phyloP scores from a whole-genome alignment of 1,284 basidiomycete genomes.

The Ganoderma lucidum region DNA sequence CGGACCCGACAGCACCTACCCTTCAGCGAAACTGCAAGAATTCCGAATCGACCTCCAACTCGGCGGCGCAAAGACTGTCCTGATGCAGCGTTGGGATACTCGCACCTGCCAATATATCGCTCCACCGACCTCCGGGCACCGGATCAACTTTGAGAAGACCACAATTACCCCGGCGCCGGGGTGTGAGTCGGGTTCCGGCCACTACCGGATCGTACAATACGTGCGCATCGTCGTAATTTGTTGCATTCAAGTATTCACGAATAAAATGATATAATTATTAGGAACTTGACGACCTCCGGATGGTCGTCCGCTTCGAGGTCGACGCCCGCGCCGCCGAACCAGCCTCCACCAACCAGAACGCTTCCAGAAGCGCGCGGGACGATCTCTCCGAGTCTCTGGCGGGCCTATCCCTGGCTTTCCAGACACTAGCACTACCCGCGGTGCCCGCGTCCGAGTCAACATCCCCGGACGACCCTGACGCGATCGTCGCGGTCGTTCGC shows the following conservation, averaged over 20 bases:
- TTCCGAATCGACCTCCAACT: slow-evolving; percentile 67
- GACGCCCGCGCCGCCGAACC: slow-evolving; percentile 36
- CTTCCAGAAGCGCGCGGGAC: slow-evolving; percentile 4
- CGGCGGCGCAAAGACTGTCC: slow-evolving; percentile 56
- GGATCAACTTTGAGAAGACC: slow-evolving; percentile 57
- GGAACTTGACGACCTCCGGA: slow-evolving; percentile 39
- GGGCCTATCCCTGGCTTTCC: slow-evolving; percentile 9
- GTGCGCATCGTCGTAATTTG: slow-evolving; percentile 42
- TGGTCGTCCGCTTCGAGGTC: slow-evolving; percentile 42
- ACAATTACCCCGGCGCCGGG: slow-evolving; percentile 49
- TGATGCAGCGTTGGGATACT: slow-evolving; percentile 53
- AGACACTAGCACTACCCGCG: background rate
- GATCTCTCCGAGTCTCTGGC: slow-evolving; percentile 16
- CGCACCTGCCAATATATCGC: slow-evolving; percentile 13
- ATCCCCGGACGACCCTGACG: slow-evolving; percentile 9
- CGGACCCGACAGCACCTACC: slow-evolving; percentile 14
- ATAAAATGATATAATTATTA: slow-evolving; percentile 11
- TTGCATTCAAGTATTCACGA: background rate
- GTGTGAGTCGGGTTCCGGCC: slow-evolving; percentile 51
- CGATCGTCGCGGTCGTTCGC: slow-evolving; percentile 32
- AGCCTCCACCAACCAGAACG: background rate
- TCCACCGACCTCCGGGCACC: slow-evolving; percentile 41
- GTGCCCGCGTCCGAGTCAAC: background rate
- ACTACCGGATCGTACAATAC: slow-evolving; percentile 60
- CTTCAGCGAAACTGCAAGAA: slow-evolving; percentile 34